These are phyloP conservation scores for Trapa bicornis DNA, from an alignment of 345 rosid species.

Conservation along the genomic window DNA sequence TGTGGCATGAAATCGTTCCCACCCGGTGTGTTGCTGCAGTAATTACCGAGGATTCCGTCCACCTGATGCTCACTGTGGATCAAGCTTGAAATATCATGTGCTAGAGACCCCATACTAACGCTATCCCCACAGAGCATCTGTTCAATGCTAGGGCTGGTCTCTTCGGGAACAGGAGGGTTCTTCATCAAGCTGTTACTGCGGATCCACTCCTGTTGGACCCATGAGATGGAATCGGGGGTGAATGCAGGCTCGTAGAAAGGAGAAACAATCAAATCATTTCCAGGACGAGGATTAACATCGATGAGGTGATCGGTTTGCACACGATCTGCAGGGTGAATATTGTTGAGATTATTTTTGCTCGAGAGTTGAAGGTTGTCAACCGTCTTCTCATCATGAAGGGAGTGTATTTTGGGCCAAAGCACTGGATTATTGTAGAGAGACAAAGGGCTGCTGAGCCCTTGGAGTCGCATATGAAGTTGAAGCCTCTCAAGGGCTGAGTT, in stretches of 20 bases:
- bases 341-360: neutral
- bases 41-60: conserved; percentile 4
- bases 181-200: neutral
- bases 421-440: conserved; percentile 53
- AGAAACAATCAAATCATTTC: neutral
- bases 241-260: neutral
- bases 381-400: conserved; percentile 23
- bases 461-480: conserved; percentile 90
- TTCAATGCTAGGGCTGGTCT: neutral
- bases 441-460: conserved; percentile 43
- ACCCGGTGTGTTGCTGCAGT: conserved; percentile 18
- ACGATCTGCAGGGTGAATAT: conserved; percentile 6
- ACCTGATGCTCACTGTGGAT: neutral
- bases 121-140: neutral
- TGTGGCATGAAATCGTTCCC: conserved; percentile 16
- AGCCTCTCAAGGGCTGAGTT: conserved; percentile 83
- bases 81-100: neutral
- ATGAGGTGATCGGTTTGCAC: conserved; percentile 6
- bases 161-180: neutral
- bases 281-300: neutral
- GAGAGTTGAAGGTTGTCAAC: conserved; percentile 25
- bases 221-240: neutral
- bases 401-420: conserved; percentile 65
- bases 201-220: neutral
- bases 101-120: neutral